Base-by-base conservation (phyloP, 169 alveolate species). In the Plasmodium yoelii region DNA sequence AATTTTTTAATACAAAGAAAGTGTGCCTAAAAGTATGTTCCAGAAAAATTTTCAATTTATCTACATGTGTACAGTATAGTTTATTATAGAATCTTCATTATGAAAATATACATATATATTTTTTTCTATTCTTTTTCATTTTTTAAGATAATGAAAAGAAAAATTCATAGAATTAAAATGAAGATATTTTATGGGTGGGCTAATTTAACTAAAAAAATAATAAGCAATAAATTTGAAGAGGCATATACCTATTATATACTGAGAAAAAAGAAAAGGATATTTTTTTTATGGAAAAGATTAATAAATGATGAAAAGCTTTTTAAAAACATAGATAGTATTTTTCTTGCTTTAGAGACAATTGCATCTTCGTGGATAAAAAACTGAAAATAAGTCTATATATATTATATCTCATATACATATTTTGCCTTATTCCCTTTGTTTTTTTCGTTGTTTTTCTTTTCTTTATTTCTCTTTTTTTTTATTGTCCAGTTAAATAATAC, bases 401-500 rank as follows among this genome's bases (percentile, higher is more conserved):
- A 34, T 34, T 34, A 34, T 4, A 55, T 77, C 47, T 49, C 44
- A n/a, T 49, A n/a, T 56, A n/a, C 28, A 64, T 44, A 49, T 56
- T 47, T 47, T 69, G 51, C 19, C 49, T 19, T 5, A 44, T 65
- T 1, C 2, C 42, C 8, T 65, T 5, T 57, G 24, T 55, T 61
- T 57, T 22, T 13, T 18, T 71, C 47, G 0, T 24, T 22, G 8
- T 53, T 28, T 53, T 51, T 51, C 13, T 10, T 47, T 2, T 53
- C 19, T 4, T 39, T 49, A 19, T 51, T 5, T 69, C 9, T 15
- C 1, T 1, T 19, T 0, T 24, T 47, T 56, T 72, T 72, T 28
- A 82, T 47, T 82, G 74, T 44, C 90, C 90, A 67, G 90, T 82
- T 61, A 82, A 67, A 53, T 82, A 82, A 46, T 82, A 82, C 84